Base-by-base conservation (phyloP, 164 flowering plant species). In the Nymphaea thermarum region DNA sequence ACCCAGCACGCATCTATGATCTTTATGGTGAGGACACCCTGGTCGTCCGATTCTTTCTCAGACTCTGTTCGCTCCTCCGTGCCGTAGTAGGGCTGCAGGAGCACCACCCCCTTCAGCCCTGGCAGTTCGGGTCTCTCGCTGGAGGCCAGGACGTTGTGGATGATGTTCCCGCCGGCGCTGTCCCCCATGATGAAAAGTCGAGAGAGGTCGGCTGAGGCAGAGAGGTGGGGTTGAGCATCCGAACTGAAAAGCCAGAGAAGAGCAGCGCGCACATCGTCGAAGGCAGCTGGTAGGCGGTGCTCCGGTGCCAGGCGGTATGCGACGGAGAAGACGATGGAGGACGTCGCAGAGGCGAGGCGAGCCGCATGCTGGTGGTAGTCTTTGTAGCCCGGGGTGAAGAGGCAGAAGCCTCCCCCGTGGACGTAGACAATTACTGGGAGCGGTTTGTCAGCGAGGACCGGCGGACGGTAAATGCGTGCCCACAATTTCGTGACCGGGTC, bases 121-220 rank as follows among this genome's bases (percentile, higher is more conserved):
- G 77, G 76, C 63, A 82, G 83, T 3, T 66, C 4, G 15, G 71
- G 80, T 18, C 73, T 7, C 1, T 76, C 64, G 16, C 12, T 16
- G 60, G 10, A 55, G 4, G 84, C 82, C 36, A 85, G 45, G 16
- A 71, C 87, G 0, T 79, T 80, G 4, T 78, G 82, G 36, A 61
- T 87, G 2, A 88, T 85, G 69, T 81, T 87, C 0, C 80, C 88
- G 2, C 94, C 94, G 2, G 90, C 73, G 66, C 94, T 91, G 66
- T 78, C 67, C 0, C 95, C 95, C 83, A 82, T 81, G 45, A 91
- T 66, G 68, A 80, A 85, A 61, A 83, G 81, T 36, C 43, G 66
- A 2, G 81, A 72, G 18, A 86, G 79, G 62, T 88, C 91, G 41
- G 36, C 36, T 25, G 53, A 53, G 6, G 79, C 82, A 6, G 47